These are phyloP conservation scores for Saccharomycopsis vini DNA, from an alignment of 805 yeast genomes.

Conservation along the genomic window DNA sequence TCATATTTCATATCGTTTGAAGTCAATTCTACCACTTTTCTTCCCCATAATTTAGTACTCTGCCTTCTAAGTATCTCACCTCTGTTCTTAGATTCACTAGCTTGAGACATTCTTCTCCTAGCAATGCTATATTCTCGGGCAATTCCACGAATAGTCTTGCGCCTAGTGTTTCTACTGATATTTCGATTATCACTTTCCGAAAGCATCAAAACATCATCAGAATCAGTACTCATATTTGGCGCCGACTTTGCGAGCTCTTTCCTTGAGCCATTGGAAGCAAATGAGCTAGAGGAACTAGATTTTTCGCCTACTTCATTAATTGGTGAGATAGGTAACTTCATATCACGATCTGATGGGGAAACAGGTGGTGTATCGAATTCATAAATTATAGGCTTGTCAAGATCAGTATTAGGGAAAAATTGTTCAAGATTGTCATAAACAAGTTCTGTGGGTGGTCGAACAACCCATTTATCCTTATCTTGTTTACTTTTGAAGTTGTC, in stretches of 20 bases:
- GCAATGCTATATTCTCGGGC: slow-evolving; percentile 83
- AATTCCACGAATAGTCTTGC: slow-evolving; percentile 87
- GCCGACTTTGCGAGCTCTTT: slow-evolving; percentile 5
- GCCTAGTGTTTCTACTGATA: slow-evolving; percentile 44
- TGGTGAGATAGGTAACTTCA: slow-evolving; percentile 14
- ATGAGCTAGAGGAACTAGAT: background rate
- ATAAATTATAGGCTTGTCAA: slow-evolving; percentile 81
- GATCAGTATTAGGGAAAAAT: slow-evolving; percentile 85
- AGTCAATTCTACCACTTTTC: slow-evolving; percentile 81
- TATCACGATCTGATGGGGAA: slow-evolving; percentile 33
- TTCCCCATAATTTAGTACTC: slow-evolving; percentile 98
- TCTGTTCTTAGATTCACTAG: slow-evolving; percentile 16
- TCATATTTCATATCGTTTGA: slow-evolving; percentile 56
- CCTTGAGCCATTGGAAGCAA: background rate
- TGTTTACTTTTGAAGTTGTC: background rate
- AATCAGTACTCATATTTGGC: background rate
- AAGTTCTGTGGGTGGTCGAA: slow-evolving; percentile 93
- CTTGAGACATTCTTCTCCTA: slow-evolving; percentile 32
- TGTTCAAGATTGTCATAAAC: slow-evolving; percentile 85
- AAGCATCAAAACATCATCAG: slow-evolving; percentile 24
- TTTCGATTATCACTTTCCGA: slow-evolving; percentile 20
- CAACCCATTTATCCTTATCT: slow-evolving; percentile 39
- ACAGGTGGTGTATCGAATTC: slow-evolving; percentile 59
- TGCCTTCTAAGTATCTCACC: slow-evolving; percentile 48
- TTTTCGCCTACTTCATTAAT: slow-evolving; percentile 11